Evolutionary conservation across 177 flowering plant species (phyloP).

Genomic region (Vitis hybrid): DNA sequence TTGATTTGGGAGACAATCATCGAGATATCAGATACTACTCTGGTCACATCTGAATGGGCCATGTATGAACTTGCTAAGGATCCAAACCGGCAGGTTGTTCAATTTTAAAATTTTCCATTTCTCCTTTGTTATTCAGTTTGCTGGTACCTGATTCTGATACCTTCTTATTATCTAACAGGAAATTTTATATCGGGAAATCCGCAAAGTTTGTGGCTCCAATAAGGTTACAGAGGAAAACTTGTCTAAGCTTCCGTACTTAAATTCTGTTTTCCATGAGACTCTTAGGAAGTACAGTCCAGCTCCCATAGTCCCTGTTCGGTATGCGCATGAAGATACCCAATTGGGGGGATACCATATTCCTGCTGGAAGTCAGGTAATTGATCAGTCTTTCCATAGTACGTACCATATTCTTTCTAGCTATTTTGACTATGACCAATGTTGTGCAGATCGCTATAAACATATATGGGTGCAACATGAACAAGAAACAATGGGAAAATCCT

Average conservation of each 20-base stretch:
- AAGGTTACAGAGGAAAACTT: constrained; percentile 68
- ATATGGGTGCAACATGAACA: constrained; percentile 89
- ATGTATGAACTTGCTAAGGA: constrained; percentile 80
- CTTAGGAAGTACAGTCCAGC: constrained; percentile 78
- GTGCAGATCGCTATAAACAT: constrained; percentile 82
- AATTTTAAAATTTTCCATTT: background rate
- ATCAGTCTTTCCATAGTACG: background rate
- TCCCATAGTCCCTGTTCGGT: constrained; percentile 74
- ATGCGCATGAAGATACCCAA: constrained; percentile 81
- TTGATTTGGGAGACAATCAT: constrained; percentile 84
- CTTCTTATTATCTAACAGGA: constrained; percentile 36
- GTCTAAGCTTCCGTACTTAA: constrained; percentile 62
- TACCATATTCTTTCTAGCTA: background rate
- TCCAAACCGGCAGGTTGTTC: constrained; percentile 52
- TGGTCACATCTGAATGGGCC: constrained; percentile 88
- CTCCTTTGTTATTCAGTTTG: background rate
- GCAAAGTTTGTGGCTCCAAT: constrained; percentile 58
- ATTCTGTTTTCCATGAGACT: constrained; percentile 92
- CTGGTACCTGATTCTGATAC: constrained; percentile 3
- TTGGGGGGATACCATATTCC: constrained; percentile 80
- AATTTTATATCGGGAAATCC: constrained; percentile 50
- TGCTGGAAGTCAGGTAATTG: constrained; percentile 71
- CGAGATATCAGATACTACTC: constrained; percentile 77
- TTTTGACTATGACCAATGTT: background rate
- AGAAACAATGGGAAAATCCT: constrained; percentile 70